Percentiles rank a stretch among this genome's conserved stretches.
phyloP scores from a whole-genome alignment of 31 red algal species.

The Odonthalia washingtoniensis region DNA sequence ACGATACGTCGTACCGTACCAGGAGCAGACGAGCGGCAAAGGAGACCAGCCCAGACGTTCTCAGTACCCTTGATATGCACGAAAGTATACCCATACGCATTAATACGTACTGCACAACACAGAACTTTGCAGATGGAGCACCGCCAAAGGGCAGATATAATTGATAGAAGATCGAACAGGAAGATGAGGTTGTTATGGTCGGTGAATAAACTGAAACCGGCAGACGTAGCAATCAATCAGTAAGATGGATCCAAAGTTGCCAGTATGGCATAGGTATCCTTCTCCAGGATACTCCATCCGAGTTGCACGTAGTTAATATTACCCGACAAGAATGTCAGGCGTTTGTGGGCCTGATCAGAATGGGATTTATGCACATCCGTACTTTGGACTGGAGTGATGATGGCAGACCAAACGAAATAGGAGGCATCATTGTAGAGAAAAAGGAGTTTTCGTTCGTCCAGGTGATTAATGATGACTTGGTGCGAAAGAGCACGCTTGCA shows the following conservation, averaged over 20 bases:
- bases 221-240: not conserved
- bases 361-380: too few relatives aligned
- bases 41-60: conserved; percentile 22
- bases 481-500: too few relatives aligned
- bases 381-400: too few relatives aligned
- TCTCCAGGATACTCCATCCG: too few relatives aligned
- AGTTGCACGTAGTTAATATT: too few relatives aligned
- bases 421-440: too few relatives aligned
- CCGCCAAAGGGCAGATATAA: not conserved
- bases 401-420: too few relatives aligned
- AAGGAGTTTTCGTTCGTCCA: too few relatives aligned
- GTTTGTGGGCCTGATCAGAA: too few relatives aligned
- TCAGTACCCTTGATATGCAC: conserved; percentile 6
- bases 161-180: conserved; percentile 11
- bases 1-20: conserved; percentile 20
- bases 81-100: conserved; percentile 9
- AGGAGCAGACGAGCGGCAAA: conserved; percentile 1
- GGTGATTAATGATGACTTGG: too few relatives aligned
- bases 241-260: not conserved
- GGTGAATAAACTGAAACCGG: not conserved
- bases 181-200: conserved; percentile 34
- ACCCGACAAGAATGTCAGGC: too few relatives aligned
- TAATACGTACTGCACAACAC: conserved; percentile 9
- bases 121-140: not conserved
- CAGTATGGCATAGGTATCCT: conserved; percentile 30